Evolutionary conservation across 2,329 filamentous ascomycete genomes (phyloP).

Genomic region (Trichoderma pleuroti): DNA sequence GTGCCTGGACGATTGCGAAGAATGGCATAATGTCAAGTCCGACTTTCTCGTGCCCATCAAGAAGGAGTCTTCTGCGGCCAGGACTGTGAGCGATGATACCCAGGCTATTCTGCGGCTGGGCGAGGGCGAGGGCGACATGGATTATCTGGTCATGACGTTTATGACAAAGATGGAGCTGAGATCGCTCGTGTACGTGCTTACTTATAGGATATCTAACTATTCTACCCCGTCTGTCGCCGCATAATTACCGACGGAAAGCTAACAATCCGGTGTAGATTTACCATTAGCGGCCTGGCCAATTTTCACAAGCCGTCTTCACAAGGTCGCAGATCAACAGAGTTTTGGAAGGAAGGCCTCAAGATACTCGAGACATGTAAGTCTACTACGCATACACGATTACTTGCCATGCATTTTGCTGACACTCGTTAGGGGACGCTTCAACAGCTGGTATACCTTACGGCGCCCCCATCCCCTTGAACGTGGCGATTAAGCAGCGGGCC

Average conservation of each 20-base stretch:
- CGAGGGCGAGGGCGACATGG: conserved; percentile 41
- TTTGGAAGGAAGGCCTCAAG: conserved; percentile 43
- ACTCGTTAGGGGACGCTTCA: conserved; percentile 35
- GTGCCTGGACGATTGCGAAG: conserved; percentile 55
- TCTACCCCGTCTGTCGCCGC: neutral
- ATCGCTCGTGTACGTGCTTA: conserved; percentile 48
- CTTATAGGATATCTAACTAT: neutral
- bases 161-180: conserved; percentile 58
- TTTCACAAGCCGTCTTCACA: conserved; percentile 37
- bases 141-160: conserved; percentile 58
- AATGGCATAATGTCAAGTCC: conserved; percentile 46
- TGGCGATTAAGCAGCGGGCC: conserved; percentile 54
- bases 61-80: conserved; percentile 44
- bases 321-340: conserved; percentile 36
- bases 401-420: conserved; percentile 12
- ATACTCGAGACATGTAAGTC: conserved; percentile 47
- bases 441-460: conserved; percentile 38
- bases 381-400: neutral
- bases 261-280: conserved; percentile 42
- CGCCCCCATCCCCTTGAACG: conserved; percentile 51
- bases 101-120: conserved; percentile 51
- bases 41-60: conserved; percentile 55
- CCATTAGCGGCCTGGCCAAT: conserved; percentile 51
- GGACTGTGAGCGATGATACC: conserved; percentile 57
- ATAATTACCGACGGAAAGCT: conserved; percentile 7